phyloP scores from a whole-genome alignment of 371 early-diverging fungal species.

The Rhizopus stolonifer region DNA sequence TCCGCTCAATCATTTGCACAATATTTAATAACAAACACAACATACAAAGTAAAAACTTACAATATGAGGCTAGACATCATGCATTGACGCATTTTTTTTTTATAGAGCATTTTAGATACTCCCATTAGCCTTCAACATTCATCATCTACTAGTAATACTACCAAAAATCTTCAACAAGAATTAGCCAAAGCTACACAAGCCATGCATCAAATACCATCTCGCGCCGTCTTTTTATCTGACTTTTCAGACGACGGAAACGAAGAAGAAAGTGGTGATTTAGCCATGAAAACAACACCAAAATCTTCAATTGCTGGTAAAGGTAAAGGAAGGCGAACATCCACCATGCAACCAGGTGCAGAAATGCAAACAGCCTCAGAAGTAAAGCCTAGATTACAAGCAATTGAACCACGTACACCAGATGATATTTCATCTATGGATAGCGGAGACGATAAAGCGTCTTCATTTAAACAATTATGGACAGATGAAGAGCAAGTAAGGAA shows the following conservation, averaged over 20 bases:
- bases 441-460: conserved; percentile 28
- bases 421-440: conserved; percentile 11
- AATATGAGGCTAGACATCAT: too few species aligned
- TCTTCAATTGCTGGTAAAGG: conserved; percentile 26
- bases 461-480: conserved; percentile 63
- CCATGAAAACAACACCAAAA: conserved; percentile 7
- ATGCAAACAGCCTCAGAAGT: conserved; percentile 1
- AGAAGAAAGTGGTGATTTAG: conserved; percentile 14
- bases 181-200: conserved; percentile 33
- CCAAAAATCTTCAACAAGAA: conserved; percentile 31
- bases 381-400: conserved; percentile 14
- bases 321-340: conserved; percentile 41
- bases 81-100: background rate
- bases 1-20: conserved; percentile 21
- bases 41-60: conserved; percentile 28
- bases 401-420: conserved; percentile 31
- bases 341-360: conserved; percentile 22
- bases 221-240: conserved; percentile 39
- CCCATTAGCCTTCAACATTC: background rate
- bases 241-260: conserved; percentile 45
- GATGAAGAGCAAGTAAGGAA: conserved; percentile 65
- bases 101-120: conserved; percentile 26
- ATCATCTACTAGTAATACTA: conserved; percentile 15
- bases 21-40: conserved; percentile 13
- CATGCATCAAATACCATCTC: conserved; percentile 39